Evolutionary conservation across 306 rosid species (phyloP).

Genomic region (Neltuma alba): DNA sequence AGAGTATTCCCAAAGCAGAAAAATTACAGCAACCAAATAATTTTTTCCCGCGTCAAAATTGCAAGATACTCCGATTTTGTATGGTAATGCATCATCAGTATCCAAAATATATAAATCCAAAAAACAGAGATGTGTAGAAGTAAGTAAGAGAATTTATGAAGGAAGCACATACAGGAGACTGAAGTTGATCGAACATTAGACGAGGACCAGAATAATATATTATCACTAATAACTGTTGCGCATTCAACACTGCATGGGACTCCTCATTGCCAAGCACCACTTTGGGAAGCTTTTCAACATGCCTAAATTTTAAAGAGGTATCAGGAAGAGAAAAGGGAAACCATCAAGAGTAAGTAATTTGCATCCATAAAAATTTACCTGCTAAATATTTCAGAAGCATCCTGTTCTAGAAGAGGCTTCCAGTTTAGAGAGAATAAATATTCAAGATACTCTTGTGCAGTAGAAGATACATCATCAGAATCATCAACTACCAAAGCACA

Average conservation of each 20-base stretch:
- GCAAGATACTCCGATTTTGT: conserved; percentile 22
- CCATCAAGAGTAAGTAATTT: conserved; percentile 25
- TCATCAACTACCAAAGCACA: conserved; percentile 80
- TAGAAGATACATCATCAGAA: conserved; percentile 69
- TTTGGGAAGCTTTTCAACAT: conserved; percentile 86
- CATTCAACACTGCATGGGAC: conserved; percentile 66
- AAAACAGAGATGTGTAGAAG: conserved; percentile 10
- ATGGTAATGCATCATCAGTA: background rate
- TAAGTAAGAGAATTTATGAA: conserved; percentile 24
- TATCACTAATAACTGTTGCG: conserved; percentile 71
- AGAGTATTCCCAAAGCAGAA: background rate
- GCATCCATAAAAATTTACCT: conserved; percentile 55
- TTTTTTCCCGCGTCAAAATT: conserved; percentile 8
- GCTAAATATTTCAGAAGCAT: conserved; percentile 63
- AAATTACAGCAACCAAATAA: background rate
- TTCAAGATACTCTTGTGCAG: conserved; percentile 75
- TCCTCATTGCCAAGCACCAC: conserved; percentile 86
- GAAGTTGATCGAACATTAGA: conserved; percentile 77
- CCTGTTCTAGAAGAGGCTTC: conserved; percentile 52
- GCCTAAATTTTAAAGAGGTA: conserved; percentile 56
- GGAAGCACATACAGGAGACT: conserved; percentile 74
- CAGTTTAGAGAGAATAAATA: conserved; percentile 50
- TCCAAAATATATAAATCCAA: conserved; percentile 13
- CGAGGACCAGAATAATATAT: conserved; percentile 89
- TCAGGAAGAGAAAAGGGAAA: conserved; percentile 17